Conservation (phyloP, 805 yeast species). For the Nakazawaea sp. region DNA sequence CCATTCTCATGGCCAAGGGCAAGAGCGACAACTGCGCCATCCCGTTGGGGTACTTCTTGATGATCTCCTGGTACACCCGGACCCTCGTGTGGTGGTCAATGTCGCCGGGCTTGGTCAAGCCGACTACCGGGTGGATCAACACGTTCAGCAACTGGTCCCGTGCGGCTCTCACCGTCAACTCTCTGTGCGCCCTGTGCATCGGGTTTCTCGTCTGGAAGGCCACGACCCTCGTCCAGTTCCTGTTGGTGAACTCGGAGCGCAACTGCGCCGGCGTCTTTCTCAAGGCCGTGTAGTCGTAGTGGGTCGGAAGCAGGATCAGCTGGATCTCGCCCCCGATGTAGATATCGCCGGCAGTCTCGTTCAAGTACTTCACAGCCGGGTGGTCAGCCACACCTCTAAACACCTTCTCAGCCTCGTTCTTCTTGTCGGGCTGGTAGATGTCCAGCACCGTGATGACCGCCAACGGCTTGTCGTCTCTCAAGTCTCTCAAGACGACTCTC, state of each 20-base stretch:
- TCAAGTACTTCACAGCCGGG: slow-evolving; percentile 78
- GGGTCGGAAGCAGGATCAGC: slow-evolving; percentile 78
- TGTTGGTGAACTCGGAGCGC: slow-evolving; percentile 72
- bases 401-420: slow-evolving; percentile 72
- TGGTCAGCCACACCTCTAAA: slow-evolving; percentile 97
- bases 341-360: slow-evolving; percentile 69
- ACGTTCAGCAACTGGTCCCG: slow-evolving; percentile 82
- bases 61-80: slow-evolving; percentile 85
- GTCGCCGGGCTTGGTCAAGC: slow-evolving; percentile 95
- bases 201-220: slow-evolving; percentile 99
- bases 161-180: slow-evolving; percentile 95
- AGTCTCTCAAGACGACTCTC: slow-evolving; percentile 70
- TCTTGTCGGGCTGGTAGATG: slow-evolving; percentile 76
- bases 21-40: slow-evolving; percentile 83
- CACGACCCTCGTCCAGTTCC: slow-evolving; percentile 84
- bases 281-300: slow-evolving; percentile 82
- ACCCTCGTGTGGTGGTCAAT: slow-evolving; percentile 97
- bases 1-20: slow-evolving; percentile 98
- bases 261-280: slow-evolving; percentile 89
- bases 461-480: slow-evolving; percentile 69
- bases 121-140: slow-evolving; percentile 94
- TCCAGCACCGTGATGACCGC: slow-evolving; percentile 80
- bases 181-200: slow-evolving; percentile 98
- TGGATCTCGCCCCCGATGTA: slow-evolving; percentile 86
- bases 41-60: slow-evolving; percentile 90